Evolutionary conservation across 208 protist genomes (phyloP).

Genomic region (Acanthamoeba royreba): DNA sequence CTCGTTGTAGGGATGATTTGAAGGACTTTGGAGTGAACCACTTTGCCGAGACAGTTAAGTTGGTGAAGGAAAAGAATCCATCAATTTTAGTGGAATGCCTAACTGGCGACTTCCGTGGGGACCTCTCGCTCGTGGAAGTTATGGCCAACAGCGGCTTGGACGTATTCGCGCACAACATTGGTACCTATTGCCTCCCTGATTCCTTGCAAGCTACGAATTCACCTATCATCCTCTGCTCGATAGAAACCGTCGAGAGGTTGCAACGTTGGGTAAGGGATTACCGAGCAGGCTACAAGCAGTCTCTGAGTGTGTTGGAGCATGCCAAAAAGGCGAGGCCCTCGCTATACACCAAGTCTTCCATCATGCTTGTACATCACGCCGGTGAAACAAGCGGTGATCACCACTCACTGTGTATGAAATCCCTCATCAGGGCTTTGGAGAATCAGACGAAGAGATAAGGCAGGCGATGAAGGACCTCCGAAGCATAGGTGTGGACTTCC

Average conservation of each 20-base stretch:
- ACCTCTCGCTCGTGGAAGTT: constrained; percentile 82
- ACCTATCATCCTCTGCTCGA: too few relatives aligned
- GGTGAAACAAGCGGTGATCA: too few relatives aligned
- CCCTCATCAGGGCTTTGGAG: constrained; percentile 93
- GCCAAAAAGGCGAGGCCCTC: constrained; percentile 74
- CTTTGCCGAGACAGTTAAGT: constrained; percentile 87
- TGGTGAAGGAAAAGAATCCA: constrained; percentile 83
- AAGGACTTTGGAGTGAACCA: constrained; percentile 91
- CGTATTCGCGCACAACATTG: constrained; percentile 98
- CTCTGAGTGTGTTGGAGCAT: constrained; percentile 89
- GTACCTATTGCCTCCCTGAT: too few relatives aligned
- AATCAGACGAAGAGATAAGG: constrained; percentile 92
- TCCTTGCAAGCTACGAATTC: too few relatives aligned
- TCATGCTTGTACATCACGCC: constrained; percentile 89
- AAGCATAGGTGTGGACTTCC: constrained; percentile 87
- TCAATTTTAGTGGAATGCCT: constrained; percentile 93
- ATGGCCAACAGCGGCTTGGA: constrained; percentile 91
- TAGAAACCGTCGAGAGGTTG: constrained; percentile 54
- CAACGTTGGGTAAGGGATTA: constrained; percentile 87
- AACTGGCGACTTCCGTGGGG: constrained; percentile 95
- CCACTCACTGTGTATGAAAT: too few relatives aligned
- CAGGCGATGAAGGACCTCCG: constrained; percentile 93
- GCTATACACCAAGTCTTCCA: constrained; percentile 96
- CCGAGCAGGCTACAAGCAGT: constrained; percentile 93
- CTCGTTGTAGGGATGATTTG: constrained; percentile 82